phyloP scores from a whole-genome alignment of 768 basidiomycete genomes.

The Pholiota microspora region DNA sequence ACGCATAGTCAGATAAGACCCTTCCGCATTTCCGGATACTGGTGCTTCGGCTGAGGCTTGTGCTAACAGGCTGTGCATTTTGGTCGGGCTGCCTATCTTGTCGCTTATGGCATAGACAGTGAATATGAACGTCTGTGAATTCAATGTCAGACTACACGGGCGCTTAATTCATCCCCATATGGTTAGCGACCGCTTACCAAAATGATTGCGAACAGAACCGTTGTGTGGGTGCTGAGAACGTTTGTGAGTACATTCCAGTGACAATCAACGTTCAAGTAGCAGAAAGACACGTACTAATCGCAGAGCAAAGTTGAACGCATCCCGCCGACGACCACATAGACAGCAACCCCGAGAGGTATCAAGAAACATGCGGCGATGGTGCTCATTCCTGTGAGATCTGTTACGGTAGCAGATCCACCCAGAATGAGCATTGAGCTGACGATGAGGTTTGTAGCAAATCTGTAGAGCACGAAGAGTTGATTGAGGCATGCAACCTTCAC shows the following conservation, averaged over 20 bases:
- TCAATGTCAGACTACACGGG: neutral
- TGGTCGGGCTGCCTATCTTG: constrained; percentile 74
- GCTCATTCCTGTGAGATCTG: constrained; percentile 84
- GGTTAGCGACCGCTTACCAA: constrained; percentile 28
- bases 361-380: constrained; percentile 92
- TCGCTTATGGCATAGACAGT: constrained; percentile 78
- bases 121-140: constrained; percentile 46
- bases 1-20: constrained; percentile 81
- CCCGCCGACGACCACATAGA: constrained; percentile 85
- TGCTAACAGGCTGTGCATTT: constrained; percentile 81
- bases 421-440: constrained; percentile 85
- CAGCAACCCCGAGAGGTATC: constrained; percentile 82
- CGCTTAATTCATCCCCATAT: neutral
- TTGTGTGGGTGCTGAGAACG: constrained; percentile 70
- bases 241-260: neutral
- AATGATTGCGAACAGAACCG: constrained; percentile 85
- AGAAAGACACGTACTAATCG: constrained; percentile 64
- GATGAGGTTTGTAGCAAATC: constrained; percentile 85
- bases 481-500: no score
- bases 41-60: constrained; percentile 53
- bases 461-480: constrained; percentile 15
- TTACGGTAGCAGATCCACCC: constrained; percentile 86
- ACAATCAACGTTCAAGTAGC: no score
- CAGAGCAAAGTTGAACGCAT: constrained; percentile 86
- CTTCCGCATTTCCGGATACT: constrained; percentile 78